Conservation (phyloP, 2,329 filamentous ascomycete genomes). For the Hymenotorrendiella dingleyae region DNA sequence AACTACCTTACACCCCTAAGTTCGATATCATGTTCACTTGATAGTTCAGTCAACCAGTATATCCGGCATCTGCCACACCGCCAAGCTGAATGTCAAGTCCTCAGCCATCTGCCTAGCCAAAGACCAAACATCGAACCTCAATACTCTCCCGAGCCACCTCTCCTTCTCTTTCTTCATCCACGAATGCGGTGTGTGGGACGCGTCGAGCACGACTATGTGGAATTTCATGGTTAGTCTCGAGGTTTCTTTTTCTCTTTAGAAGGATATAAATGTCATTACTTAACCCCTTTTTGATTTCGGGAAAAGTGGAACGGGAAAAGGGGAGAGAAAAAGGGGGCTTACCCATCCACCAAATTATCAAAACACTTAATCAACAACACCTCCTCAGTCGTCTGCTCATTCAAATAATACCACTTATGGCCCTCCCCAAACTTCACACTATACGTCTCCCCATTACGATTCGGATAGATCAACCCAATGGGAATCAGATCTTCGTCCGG, state of each 20-base stretch:
- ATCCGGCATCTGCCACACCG: no score
- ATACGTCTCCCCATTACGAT: slow-evolving; percentile 16
- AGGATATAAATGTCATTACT: no score
- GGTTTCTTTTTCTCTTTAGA: no score
- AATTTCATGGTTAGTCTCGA: no score
- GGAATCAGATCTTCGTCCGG: slow-evolving; percentile 44
- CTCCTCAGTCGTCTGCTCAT: slow-evolving; percentile 45
- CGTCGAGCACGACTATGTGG: no score
- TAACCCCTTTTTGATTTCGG: no score
- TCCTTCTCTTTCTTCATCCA: slow-evolving; percentile 39
- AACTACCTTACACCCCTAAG: no score
- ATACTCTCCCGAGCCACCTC: slow-evolving; percentile 46
- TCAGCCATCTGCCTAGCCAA: slow-evolving; percentile 24
- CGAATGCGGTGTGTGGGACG: slow-evolving; percentile 52
- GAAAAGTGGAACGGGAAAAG: no score
- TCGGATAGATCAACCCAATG: slow-evolving; percentile 36
- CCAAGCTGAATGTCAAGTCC: no score
- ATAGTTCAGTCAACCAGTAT: no score
- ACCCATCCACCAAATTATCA: slow-evolving; percentile 47
- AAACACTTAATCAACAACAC: slow-evolving; percentile 57
- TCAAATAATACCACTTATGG: slow-evolving; percentile 49
- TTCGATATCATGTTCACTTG: no score
- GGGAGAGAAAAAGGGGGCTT: no score
- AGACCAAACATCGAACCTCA: slow-evolving; percentile 49
- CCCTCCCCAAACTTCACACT: slow-evolving; percentile 39